Conservation (phyloP, 306 rosid genomes). For the Oxytropis ochrocephala region DNA sequence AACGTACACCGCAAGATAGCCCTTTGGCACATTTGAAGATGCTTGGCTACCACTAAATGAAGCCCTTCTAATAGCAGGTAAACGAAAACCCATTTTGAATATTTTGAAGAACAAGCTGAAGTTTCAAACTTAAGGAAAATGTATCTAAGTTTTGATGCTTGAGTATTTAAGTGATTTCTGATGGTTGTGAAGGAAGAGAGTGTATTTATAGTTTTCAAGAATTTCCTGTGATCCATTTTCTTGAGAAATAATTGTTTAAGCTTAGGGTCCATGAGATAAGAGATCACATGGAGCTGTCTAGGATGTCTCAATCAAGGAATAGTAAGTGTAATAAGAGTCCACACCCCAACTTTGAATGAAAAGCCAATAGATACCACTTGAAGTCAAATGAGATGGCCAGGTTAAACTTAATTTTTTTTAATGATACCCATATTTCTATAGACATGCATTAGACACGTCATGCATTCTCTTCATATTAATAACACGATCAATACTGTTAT, state of each 20-base stretch:
- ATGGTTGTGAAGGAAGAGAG: background rate
- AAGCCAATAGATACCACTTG: background rate
- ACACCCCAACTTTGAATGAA: background rate
- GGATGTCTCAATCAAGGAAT: background rate
- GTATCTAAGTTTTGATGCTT: background rate
- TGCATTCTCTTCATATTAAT: background rate
- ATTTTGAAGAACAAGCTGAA: background rate
- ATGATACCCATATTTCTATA: background rate
- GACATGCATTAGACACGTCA: background rate
- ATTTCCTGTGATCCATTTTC: background rate
- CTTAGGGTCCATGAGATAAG: background rate
- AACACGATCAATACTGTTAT: background rate
- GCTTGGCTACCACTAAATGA: background rate
- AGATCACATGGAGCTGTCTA: constrained; percentile 19
- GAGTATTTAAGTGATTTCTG: background rate
- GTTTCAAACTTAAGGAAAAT: background rate
- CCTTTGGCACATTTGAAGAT: constrained; percentile 9
- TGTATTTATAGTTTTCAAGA: background rate
- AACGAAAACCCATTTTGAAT: constrained; percentile 14
- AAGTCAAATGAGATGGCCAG: background rate
- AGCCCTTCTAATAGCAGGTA: constrained; percentile 1
- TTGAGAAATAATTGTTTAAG: background rate
- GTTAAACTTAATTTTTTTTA: background rate
- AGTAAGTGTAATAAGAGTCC: background rate
- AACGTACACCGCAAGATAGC: background rate